Conservation (phyloP, 2,329 filamentous ascomycete species). For the Hortaea werneckii region DNA sequence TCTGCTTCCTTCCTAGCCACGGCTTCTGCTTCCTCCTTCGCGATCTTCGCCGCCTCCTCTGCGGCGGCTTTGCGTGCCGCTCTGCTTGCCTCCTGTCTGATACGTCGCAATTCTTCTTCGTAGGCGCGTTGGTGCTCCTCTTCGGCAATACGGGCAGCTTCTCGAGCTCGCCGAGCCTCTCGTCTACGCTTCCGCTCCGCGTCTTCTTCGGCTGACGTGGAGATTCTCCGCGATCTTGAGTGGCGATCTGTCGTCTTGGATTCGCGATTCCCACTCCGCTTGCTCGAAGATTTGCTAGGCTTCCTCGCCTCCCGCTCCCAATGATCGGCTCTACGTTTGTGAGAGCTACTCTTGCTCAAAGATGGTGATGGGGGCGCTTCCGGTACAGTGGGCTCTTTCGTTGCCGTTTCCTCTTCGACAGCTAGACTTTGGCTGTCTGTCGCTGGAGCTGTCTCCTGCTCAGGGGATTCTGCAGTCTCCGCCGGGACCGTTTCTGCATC, state of each 20-base stretch:
- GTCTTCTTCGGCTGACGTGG: constrained; percentile 11
- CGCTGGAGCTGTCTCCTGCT: too few species aligned
- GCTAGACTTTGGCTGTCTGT: too few species aligned
- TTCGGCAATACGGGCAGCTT: constrained; percentile 13
- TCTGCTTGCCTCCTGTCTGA: constrained; percentile 16
- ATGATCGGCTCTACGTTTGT: constrained; percentile 12
- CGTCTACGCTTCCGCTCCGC: constrained; percentile 9
- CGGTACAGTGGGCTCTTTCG: neutral
- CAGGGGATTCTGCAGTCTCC: too few species aligned
- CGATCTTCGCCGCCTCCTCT: constrained; percentile 12
- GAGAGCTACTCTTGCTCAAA: constrained; percentile 13
- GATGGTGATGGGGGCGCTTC: constrained; percentile 14
- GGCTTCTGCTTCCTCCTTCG: constrained; percentile 11
- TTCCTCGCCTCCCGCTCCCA: constrained; percentile 14
- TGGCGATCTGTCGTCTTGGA: constrained; percentile 8
- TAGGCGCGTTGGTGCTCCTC: constrained; percentile 13
- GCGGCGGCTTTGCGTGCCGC: constrained; percentile 17
- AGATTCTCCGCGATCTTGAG: constrained; percentile 5
- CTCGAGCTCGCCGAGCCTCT: constrained; percentile 11
- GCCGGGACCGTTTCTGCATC: too few species aligned
- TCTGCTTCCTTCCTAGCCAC: constrained; percentile 13
- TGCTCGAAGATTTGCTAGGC: constrained; percentile 9
- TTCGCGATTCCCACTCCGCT: constrained; percentile 9
- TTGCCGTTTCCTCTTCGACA: too few species aligned
- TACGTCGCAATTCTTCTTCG: constrained; percentile 16